phyloP scores from a whole-genome alignment of 805 yeast genomes.

The Hanseniaspora clermontiae region DNA sequence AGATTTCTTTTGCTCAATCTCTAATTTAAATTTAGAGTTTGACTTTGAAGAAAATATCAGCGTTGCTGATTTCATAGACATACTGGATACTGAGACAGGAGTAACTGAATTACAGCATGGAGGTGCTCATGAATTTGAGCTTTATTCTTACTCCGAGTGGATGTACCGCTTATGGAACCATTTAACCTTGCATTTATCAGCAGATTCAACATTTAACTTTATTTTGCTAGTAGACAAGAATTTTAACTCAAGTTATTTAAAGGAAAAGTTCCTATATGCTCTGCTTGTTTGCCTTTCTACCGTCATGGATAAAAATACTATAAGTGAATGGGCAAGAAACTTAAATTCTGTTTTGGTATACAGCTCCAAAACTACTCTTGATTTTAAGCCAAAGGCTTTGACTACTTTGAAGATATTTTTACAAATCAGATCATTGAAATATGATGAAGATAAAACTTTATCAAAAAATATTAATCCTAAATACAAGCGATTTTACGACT shows the following conservation, averaged over 20 bases:
- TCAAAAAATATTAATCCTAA: neutral
- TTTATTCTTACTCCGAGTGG: neutral
- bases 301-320: neutral
- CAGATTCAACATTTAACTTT: neutral
- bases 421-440: neutral
- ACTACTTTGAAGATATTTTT: neutral
- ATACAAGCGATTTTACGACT: neutral
- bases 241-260: neutral
- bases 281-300: neutral
- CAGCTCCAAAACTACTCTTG: neutral
- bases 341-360: neutral
- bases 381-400: neutral
- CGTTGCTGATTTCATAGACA: neutral
- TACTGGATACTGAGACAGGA: neutral
- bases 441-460: neutral
- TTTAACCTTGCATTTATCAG: neutral
- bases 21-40: neutral
- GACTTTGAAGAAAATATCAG: neutral
- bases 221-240: neutral
- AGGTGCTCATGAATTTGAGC: neutral
- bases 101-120: neutral
- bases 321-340: neutral
- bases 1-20: neutral
- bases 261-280: neutral
- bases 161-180: neutral